phyloP scores from a whole-genome alignment of 1,139 yeast species.

The Saccharomycopsis hybrid region DNA sequence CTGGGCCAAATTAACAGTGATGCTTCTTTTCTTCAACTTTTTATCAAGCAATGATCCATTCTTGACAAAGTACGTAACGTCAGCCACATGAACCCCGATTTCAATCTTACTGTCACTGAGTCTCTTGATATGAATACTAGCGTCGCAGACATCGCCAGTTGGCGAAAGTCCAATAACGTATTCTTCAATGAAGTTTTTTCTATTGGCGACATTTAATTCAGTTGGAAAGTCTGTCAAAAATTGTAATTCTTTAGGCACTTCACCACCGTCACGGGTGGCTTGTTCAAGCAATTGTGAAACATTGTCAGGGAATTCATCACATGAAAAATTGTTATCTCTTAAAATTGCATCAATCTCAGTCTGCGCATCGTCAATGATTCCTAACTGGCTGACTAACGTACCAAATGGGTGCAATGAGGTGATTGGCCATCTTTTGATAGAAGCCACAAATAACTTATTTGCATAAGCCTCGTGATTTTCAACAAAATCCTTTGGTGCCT shows the following conservation, averaged over 20 bases:
- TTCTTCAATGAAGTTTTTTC: conserved; percentile 57
- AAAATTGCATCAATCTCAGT: conserved; percentile 86
- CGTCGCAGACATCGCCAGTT: conserved; percentile 57
- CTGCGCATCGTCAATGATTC: conserved; percentile 66
- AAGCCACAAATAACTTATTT: conserved; percentile 82
- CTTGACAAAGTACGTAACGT: conserved; percentile 63
- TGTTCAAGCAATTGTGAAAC: conserved; percentile 29
- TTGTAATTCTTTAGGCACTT: conserved; percentile 28
- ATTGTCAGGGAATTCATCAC: conserved; percentile 73
- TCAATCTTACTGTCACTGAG: conserved; percentile 46
- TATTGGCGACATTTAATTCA: conserved; percentile 34
- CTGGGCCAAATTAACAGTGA: conserved; percentile 88
- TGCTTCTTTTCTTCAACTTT: conserved; percentile 84
- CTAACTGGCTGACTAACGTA: conserved; percentile 80
- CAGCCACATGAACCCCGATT: conserved; percentile 73
- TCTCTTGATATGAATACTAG: conserved; percentile 71
- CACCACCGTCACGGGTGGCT: conserved; percentile 26
- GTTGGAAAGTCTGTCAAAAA: conserved; percentile 25
- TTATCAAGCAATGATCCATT: conserved; percentile 77
- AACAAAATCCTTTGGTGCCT: conserved; percentile 92
- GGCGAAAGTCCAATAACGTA: conserved; percentile 63
- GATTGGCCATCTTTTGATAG: conserved; percentile 98
- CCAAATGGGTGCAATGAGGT: conserved; percentile 98
- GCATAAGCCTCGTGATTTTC: conserved; percentile 83
- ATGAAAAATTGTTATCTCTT: conserved; percentile 86